Conservation (phyloP, 2,329 filamentous ascomycete species). For the Amesomyces nigricolor region DNA sequence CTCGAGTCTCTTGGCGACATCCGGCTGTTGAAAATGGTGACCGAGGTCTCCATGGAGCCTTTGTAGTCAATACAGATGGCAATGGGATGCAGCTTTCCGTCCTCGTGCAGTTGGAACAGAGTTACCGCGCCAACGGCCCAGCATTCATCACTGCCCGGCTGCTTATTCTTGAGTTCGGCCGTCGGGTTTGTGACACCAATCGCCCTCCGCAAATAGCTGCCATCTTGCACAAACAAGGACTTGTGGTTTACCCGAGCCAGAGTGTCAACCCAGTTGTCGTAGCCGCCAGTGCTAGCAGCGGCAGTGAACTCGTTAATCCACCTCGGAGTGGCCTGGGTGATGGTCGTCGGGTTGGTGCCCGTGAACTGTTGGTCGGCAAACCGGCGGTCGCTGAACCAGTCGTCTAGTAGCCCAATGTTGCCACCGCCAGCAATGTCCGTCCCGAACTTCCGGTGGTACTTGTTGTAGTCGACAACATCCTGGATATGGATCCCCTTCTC, state of each 20-base stretch:
- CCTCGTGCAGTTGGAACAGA: slow-evolving; percentile 38
- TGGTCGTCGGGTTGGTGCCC: slow-evolving; percentile 41
- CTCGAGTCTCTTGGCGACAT: slow-evolving; percentile 30
- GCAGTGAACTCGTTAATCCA: slow-evolving; percentile 34
- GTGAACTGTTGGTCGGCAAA: slow-evolving; percentile 43
- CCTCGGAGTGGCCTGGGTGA: slow-evolving; percentile 35
- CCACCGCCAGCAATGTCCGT: slow-evolving; percentile 32
- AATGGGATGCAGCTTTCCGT: slow-evolving; percentile 44
- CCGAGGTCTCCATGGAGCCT: slow-evolving; percentile 37
- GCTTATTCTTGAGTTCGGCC: slow-evolving; percentile 29
- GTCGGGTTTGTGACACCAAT: slow-evolving; percentile 28
- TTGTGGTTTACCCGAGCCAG: slow-evolving; percentile 28
- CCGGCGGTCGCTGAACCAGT: slow-evolving; percentile 40
- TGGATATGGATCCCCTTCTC: slow-evolving; percentile 31
- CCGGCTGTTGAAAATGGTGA: slow-evolving; percentile 46
- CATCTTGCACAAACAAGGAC: slow-evolving; percentile 40
- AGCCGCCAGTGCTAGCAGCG: slow-evolving; percentile 31
- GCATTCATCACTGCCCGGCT: slow-evolving; percentile 28
- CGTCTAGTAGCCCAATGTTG: slow-evolving; percentile 33
- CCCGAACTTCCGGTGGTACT: slow-evolving; percentile 31
- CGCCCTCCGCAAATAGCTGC: slow-evolving; percentile 39
- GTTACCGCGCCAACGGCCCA: slow-evolving; percentile 38
- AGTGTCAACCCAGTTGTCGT: slow-evolving; percentile 30
- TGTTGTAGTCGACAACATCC: slow-evolving; percentile 34
- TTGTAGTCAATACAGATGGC: slow-evolving; percentile 46